Evolutionary conservation across 768 basidiomycete genomes (phyloP).

Genomic region (Rhodotorula sphaerocarpa): DNA sequence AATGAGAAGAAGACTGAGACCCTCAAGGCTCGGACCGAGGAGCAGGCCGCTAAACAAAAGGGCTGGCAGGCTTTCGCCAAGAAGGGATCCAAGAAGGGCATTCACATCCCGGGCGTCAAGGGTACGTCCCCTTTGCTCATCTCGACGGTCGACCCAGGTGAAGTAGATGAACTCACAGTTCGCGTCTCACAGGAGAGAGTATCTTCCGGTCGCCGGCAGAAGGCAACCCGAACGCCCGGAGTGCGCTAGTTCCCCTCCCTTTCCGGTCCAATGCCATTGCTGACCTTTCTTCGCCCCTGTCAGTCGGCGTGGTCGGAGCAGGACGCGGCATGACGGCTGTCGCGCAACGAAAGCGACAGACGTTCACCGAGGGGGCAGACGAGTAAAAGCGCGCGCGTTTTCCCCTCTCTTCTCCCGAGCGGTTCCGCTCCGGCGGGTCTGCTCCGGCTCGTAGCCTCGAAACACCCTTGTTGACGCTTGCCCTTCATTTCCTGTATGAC

Average conservation of each 20-base stretch:
- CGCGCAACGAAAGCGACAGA: conserved; percentile 62
- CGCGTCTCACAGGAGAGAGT: conserved; percentile 55
- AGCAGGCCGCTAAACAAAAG: conserved; percentile 71
- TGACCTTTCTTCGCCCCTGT: conserved; percentile 38
- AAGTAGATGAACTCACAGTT: background rate
- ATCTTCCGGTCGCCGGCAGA: conserved; percentile 85
- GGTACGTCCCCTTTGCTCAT: conserved; percentile 10
- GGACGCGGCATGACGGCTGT: conserved; percentile 82
- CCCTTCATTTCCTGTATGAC: too few species aligned
- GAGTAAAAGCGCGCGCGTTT: conserved; percentile 9
- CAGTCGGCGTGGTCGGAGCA: conserved; percentile 84
- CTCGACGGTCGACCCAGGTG: too few species aligned
- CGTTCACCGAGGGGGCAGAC: conserved; percentile 54
- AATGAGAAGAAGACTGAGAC: conserved; percentile 86
- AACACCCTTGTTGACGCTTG: background rate
- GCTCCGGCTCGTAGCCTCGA: too few species aligned
- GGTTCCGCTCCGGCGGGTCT: too few species aligned
- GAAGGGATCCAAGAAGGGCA: conserved; percentile 85
- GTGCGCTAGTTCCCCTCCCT: conserved; percentile 45
- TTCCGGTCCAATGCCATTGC: too few species aligned
- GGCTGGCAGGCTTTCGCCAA: conserved; percentile 94
- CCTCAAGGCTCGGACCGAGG: conserved; percentile 75
- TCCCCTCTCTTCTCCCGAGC: background rate
- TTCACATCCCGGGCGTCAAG: conserved; percentile 75
- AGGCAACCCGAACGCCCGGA: conserved; percentile 68